Base-by-base conservation (phyloP, 768 basidiomycete genomes). In the Tubosaeta sp. region DNA sequence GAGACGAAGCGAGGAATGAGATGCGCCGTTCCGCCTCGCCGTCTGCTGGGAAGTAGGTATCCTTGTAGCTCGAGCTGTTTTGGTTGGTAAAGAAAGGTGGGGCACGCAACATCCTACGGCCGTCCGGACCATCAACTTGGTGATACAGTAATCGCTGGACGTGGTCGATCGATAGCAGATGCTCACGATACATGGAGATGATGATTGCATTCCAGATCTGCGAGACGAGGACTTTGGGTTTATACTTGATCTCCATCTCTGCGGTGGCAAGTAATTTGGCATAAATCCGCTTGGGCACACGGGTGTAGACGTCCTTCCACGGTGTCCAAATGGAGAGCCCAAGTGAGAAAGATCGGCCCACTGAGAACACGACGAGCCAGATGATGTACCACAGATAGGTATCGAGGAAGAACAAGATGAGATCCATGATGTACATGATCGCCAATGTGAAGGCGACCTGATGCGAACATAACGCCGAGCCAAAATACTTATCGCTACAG, bases 331-430 rank as follows among this genome's bases (percentile, higher is more conserved):
- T 96, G 21, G 91, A 94, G 56, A 99, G 76, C 11, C 96, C 96
- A 24, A 99, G 78, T 2, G 85, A 76, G 68, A 99, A 99, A 18
- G 91, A 92, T 18, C 94, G 82, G 9, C 81, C 86, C 43, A 95
- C 87, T 63, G 87, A 90, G 78, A 94, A 93, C 60, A 95, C 86
- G 56, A 95, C 94, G 62, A 93, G 82, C 95, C 95, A 97, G 68
- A 97, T 94, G 75, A 98, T 92, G 74, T 96, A 99, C 96, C 96
- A 99, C 40, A 99, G 74, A 78, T 97, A 99, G 41, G 96, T 99
- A 77, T 99, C 96, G 73, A 99, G 75, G 83, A 99, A 99, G 84
- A 98, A 99, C 59, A 99, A 76, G 51, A 91, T 78, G 58, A 99
- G 73, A 66, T 99, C 96, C 96, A 99, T 98, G 71, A 96, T 69